A percentile compares a stretch with the other conserved stretches of the same genome.
Conservation (phyloP, 73 alveolate species). For the Tetrahymena borealis region DNA sequence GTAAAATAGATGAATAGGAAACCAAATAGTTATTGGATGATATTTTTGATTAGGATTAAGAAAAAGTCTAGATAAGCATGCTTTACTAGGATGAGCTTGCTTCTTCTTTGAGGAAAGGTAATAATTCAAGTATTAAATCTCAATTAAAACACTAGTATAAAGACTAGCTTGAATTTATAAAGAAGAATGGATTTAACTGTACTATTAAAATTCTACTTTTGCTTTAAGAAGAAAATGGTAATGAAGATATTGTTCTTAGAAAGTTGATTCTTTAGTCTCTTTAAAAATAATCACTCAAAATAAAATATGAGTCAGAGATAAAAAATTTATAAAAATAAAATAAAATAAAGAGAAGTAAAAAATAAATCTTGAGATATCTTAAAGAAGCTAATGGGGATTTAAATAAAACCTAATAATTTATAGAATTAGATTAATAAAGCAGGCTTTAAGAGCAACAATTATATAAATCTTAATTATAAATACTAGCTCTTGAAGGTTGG, state of each 20-base stretch:
- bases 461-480: neutral
- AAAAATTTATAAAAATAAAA: neutral
- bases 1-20: neutral
- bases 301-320: neutral
- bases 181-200: neutral
- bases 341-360: neutral
- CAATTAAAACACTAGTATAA: neutral
- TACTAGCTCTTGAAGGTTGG: neutral
- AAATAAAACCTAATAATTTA: neutral
- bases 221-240: neutral
- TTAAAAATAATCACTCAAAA: neutral
- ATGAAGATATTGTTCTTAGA: neutral
- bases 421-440: neutral
- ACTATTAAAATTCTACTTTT: neutral
- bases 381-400: neutral
- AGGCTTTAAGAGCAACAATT: neutral
- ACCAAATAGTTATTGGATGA: neutral
- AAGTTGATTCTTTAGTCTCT: neutral
- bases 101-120: neutral
- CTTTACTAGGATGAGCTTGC: neutral
- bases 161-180: neutral
- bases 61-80: neutral
- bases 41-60: neutral
- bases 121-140: neutral
- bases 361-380: neutral